A percentile compares a stretch with the other conserved stretches of the same genome.
Conservation (phyloP, 83 land plant genomes). For the Isoetes engelmannii region DNA sequence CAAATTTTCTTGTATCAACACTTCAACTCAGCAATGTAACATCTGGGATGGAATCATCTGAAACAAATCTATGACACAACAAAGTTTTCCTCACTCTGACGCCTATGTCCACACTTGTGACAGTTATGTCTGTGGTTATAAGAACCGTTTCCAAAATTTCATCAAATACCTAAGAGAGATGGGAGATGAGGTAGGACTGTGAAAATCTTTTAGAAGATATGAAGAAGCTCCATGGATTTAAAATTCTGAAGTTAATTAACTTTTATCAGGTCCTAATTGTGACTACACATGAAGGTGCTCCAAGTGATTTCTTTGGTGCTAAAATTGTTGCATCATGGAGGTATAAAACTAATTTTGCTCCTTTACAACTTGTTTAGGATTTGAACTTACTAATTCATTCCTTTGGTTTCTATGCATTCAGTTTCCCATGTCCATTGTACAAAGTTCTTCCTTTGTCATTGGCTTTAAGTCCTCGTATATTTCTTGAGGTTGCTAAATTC, state of each 20-base stretch:
- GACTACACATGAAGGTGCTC: constrained; percentile 30
- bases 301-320: constrained; percentile 31
- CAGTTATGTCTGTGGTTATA: constrained; percentile 93
- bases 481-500: constrained; percentile 73
- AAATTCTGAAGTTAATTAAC: neutral
- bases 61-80: neutral
- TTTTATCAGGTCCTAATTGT: constrained; percentile 30
- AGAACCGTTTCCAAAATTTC: constrained; percentile 90
- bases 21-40: constrained; percentile 3
- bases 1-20: neutral
- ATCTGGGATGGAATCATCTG: neutral
- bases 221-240: no score
- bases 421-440: constrained; percentile 93
- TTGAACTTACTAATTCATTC: neutral
- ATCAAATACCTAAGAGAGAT: constrained; percentile 80
- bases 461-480: constrained; percentile 94
- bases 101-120: neutral
- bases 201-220: neutral
- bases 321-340: constrained; percentile 32
- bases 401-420: constrained; percentile 22
- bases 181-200: constrained; percentile 81
- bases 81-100: constrained; percentile 6
- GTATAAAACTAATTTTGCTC: constrained; percentile 4
- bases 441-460: constrained; percentile 78
- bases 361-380: neutral